These are phyloP conservation scores for Angophora floribunda DNA, from an alignment of 345 rosid species.

Conservation along the genomic window DNA sequence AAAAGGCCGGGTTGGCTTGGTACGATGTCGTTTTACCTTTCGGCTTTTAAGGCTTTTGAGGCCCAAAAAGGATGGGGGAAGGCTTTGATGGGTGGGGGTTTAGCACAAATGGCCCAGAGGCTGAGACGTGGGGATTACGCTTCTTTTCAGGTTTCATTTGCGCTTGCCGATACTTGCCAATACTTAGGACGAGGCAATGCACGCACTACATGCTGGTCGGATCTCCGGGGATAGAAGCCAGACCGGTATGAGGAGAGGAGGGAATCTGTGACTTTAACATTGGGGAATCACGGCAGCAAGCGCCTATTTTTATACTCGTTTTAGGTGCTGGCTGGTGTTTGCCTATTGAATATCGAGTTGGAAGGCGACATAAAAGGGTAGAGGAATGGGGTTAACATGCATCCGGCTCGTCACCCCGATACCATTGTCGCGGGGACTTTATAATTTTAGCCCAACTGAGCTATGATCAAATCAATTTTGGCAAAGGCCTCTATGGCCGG, in stretches of 20 bases:
- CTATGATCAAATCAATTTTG: neutral
- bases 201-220: neutral
- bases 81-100: neutral
- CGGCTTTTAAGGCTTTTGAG: neutral
- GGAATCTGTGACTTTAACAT: neutral
- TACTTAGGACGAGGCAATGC: neutral
- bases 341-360: neutral
- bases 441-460: neutral
- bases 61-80: neutral
- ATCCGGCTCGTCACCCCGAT: too few species aligned
- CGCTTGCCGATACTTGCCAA: neutral
- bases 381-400: neutral
- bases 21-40: neutral
- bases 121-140: neutral
- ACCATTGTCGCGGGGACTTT: neutral
- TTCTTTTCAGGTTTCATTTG: neutral
- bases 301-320: neutral
- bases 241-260: neutral
- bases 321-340: accelerated
- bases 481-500: too few species aligned
- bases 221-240: neutral
- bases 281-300: neutral
- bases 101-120: neutral
- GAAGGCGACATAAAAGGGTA: too few species aligned
- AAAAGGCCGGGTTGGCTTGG: neutral